Conservation (phyloP, 768 basidiomycete species). For the Cystofilobasidium ferigula region DNA sequence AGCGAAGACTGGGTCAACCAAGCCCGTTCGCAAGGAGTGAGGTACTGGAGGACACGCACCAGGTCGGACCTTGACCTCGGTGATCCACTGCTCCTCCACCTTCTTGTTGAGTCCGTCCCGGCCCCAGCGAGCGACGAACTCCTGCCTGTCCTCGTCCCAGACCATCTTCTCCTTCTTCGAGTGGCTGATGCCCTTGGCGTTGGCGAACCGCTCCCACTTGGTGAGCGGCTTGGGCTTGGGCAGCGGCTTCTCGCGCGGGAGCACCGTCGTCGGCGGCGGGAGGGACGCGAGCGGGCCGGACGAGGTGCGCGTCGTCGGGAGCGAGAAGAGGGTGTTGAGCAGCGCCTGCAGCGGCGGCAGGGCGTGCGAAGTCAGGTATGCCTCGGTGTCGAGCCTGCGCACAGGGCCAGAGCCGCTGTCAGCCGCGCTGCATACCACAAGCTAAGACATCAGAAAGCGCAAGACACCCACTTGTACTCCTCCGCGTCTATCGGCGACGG, state of each 20-base stretch:
- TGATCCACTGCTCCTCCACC: constrained; percentile 75
- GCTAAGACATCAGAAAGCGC: background rate
- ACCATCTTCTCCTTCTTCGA: constrained; percentile 62
- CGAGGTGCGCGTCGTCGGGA: constrained; percentile 59
- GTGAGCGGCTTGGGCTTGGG: constrained; percentile 86
- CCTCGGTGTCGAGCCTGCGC: constrained; percentile 61
- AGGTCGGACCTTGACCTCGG: constrained; percentile 76
- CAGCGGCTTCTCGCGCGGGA: constrained; percentile 83
- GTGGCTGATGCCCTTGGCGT: constrained; percentile 84
- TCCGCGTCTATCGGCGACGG: constrained; percentile 74
- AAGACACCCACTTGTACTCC: constrained; percentile 59
- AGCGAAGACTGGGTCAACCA: background rate
- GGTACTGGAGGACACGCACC: constrained; percentile 43
- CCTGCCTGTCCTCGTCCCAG: constrained; percentile 91
- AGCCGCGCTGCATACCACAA: background rate
- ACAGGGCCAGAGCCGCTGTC: background rate
- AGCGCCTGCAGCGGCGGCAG: constrained; percentile 71
- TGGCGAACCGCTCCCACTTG: constrained; percentile 94
- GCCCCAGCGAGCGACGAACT: constrained; percentile 87
- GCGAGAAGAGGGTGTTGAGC: constrained; percentile 63
- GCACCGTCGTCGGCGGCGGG: constrained; percentile 59
- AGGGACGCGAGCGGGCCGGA: constrained; percentile 68
- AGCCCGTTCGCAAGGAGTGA: background rate
- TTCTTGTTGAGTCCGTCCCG: constrained; percentile 72
- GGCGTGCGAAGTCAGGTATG: constrained; percentile 64